A percentile compares a stretch with the other conserved stretches of the same genome.
These are phyloP conservation scores for Rhizophagus prolifer DNA, from an alignment of 192 early-diverging fungal genomes.

Conservation along the genomic window DNA sequence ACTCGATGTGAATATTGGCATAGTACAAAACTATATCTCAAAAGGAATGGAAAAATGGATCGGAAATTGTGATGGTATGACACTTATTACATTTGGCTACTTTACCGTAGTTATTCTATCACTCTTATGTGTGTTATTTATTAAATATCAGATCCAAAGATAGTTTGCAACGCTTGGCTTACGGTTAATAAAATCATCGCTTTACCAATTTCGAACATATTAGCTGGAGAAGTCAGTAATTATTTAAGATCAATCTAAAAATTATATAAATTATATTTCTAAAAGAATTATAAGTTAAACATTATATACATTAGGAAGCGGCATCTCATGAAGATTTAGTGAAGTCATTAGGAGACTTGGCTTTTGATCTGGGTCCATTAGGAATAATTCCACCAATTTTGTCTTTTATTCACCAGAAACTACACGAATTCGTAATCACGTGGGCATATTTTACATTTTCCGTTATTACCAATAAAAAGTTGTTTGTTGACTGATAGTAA, in stretches of 20 bases:
- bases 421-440: neutral
- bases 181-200: neutral
- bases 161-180: neutral
- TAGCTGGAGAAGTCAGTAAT: neutral
- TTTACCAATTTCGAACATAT: neutral
- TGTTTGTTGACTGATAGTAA: too few species aligned
- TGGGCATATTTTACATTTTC: neutral
- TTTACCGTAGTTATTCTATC: too few species aligned
- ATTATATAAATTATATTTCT: too few species aligned
- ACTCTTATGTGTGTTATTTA: too few species aligned
- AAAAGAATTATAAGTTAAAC: too few species aligned
- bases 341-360: too few species aligned
- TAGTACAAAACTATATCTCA: neutral
- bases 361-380: neutral
- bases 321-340: too few species aligned
- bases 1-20: neutral
- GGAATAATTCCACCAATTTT: neutral
- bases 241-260: neutral
- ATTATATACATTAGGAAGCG: neutral
- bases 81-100: too few species aligned
- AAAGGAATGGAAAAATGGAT: neutral
- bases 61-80: neutral
- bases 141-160: constrained; percentile 7
- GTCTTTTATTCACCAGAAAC: neutral
- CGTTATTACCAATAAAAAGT: too few species aligned